These are phyloP conservation scores for Xylaria intraflava DNA, from an alignment of 495 filamentous ascomycete genomes.

Conservation along the genomic window DNA sequence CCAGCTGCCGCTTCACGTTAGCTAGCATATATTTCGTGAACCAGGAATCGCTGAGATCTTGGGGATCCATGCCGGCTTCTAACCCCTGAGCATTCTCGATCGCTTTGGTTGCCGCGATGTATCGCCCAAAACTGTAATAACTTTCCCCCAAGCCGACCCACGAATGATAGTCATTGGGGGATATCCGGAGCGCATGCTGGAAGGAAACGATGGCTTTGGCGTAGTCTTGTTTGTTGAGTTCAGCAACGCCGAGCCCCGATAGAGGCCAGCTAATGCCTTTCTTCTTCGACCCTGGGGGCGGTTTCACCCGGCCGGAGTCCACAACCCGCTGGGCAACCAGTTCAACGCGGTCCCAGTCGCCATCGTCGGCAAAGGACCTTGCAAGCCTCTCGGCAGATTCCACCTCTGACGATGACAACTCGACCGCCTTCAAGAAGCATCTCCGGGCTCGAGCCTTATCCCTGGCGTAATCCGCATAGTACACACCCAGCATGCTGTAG, in stretches of 20 bases:
- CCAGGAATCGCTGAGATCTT: constrained; percentile 61
- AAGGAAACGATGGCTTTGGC: constrained; percentile 81
- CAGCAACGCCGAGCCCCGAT: constrained; percentile 91
- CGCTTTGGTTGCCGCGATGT: constrained; percentile 86
- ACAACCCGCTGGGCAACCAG: constrained; percentile 84
- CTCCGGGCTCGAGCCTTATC: constrained; percentile 77
- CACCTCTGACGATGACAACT: constrained; percentile 82
- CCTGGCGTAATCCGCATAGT: constrained; percentile 82
- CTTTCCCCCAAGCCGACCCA: constrained; percentile 96
- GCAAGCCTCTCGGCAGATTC: constrained; percentile 84
- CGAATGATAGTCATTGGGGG: constrained; percentile 80
- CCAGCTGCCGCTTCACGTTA: constrained; percentile 86
- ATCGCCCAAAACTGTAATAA: constrained; percentile 88
- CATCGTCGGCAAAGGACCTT: constrained; percentile 72
- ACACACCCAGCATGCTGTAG: constrained; percentile 92
- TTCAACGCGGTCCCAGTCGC: constrained; percentile 96
- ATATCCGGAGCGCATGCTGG: constrained; percentile 77
- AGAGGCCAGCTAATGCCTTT: constrained; percentile 93
- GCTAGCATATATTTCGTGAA: constrained; percentile 96
- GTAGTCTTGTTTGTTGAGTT: constrained; percentile 92
- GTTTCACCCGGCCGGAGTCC: constrained; percentile 82
- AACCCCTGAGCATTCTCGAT: constrained; percentile 72
- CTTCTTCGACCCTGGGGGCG: constrained; percentile 83
- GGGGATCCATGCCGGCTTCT: constrained; percentile 45
- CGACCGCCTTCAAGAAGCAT: constrained; percentile 96